Conservation (phyloP, 768 basidiomycete species). For the Hypsizygus marmoreus region DNA sequence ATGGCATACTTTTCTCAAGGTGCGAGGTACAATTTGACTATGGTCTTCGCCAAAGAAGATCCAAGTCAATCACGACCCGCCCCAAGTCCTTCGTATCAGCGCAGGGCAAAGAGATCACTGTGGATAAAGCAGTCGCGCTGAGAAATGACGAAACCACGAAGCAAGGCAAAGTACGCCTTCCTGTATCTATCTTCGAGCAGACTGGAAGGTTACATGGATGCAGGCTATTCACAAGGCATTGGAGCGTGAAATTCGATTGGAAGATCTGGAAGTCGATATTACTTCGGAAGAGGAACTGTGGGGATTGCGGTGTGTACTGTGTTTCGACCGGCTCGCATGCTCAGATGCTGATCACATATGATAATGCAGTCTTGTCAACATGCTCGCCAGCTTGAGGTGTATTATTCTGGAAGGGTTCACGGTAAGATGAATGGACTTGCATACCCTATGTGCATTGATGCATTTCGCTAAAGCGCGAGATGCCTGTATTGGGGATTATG, state of each 20-base stretch:
- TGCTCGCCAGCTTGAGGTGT: slow-evolving; percentile 64
- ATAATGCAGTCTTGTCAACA: slow-evolving; percentile 63
- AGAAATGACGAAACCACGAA: slow-evolving; percentile 55
- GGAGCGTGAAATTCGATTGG: slow-evolving; percentile 69
- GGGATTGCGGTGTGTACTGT: slow-evolving; percentile 62
- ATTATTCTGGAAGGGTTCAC: slow-evolving; percentile 50
- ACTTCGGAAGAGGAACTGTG: slow-evolving; percentile 71
- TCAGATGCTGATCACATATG: background rate
- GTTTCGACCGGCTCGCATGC: background rate
- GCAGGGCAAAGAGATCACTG: slow-evolving; percentile 61
- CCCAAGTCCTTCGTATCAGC: slow-evolving; percentile 58
- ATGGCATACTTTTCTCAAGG: slow-evolving; percentile 43
- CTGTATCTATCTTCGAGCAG: background rate
- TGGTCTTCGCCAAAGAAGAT: slow-evolving; percentile 60
- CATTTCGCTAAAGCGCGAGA: slow-evolving; percentile 59
- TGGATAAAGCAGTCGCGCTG: slow-evolving; percentile 50
- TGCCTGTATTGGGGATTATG: slow-evolving; percentile 81
- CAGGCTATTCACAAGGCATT: slow-evolving; percentile 77
- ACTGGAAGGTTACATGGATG: background rate
- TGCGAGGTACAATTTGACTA: slow-evolving; percentile 84
- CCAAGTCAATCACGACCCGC: slow-evolving; percentile 47
- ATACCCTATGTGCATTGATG: background rate
- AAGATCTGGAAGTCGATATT: slow-evolving; percentile 53
- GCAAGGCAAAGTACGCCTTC: slow-evolving; percentile 53
- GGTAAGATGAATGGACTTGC: slow-evolving; percentile 34